phyloP scores from a whole-genome alignment of 768 basidiomycete genomes.

The Lactifluus hygrophoroides region DNA sequence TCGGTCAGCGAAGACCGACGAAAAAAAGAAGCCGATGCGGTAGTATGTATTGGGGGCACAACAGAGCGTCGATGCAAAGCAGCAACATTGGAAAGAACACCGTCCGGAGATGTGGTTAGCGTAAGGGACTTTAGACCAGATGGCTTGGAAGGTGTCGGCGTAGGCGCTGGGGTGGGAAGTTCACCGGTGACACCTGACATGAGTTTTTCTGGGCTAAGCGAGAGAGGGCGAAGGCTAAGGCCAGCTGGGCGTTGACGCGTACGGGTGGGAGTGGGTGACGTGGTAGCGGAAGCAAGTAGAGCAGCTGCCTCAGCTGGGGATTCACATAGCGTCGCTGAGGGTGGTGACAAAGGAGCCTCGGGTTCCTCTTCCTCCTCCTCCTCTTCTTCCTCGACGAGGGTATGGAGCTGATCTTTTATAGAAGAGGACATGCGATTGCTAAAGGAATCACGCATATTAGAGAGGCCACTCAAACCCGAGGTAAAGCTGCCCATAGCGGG shows the following conservation, averaged over 20 bases:
- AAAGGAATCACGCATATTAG: constrained; percentile 73
- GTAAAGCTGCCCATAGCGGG: constrained; percentile 38
- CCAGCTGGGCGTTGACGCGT: constrained; percentile 57
- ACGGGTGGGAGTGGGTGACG: constrained; percentile 33
- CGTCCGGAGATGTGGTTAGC: constrained; percentile 28
- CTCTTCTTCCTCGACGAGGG: constrained; percentile 79
- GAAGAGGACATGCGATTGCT: constrained; percentile 58
- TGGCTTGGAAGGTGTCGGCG: constrained; percentile 44
- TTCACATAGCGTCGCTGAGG: constrained; percentile 11
- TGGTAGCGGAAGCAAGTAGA: constrained; percentile 11
- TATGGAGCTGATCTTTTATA: constrained; percentile 69
- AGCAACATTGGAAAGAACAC: constrained; percentile 4
- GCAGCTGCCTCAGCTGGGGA: background rate
- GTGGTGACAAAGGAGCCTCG: constrained; percentile 21
- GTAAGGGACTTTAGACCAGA: constrained; percentile 46
- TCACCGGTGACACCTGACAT: constrained; percentile 24
- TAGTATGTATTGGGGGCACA: constrained; percentile 25
- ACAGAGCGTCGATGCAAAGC: constrained; percentile 29
- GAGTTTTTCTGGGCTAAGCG: constrained; percentile 51
- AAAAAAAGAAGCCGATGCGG: constrained; percentile 30
- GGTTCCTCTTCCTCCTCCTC: constrained; percentile 81
- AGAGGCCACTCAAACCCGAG: constrained; percentile 34
- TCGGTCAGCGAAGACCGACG: constrained; percentile 27
- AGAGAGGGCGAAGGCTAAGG: constrained; percentile 60
- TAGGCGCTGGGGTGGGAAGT: constrained; percentile 32